phyloP scores from a whole-genome alignment of 164 flowering plant genomes.

The Vitis amurensis region DNA sequence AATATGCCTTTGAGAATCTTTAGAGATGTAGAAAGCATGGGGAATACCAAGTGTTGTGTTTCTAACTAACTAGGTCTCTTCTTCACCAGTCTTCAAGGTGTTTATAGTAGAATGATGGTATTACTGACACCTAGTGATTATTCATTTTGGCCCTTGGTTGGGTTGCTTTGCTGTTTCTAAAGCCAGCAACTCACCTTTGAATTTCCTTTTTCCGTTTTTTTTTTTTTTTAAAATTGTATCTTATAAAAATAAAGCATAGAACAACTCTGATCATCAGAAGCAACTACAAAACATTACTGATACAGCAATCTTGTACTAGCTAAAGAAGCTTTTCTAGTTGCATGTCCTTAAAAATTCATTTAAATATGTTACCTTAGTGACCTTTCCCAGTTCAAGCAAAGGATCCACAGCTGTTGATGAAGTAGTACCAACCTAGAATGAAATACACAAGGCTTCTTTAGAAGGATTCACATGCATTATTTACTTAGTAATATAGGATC shows the following conservation, averaged over 20 bases:
- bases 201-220: neutral
- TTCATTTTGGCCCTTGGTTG: no score
- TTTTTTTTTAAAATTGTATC: neutral
- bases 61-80: no score
- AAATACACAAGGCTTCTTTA: constrained; percentile 3
- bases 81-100: no score
- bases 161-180: no score
- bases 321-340: neutral
- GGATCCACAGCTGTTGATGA: constrained; percentile 97
- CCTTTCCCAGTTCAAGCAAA: constrained; percentile 59
- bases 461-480: neutral
- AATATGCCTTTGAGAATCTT: no score
- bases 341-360: constrained; percentile 1
- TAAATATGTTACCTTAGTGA: constrained; percentile 59
- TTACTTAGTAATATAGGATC: neutral
- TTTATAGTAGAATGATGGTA: no score
- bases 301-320: neutral
- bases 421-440: constrained; percentile 87
- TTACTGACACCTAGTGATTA: no score
- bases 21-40: no score
- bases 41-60: no score
- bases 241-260: neutral
- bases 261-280: neutral
- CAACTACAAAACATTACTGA: neutral
- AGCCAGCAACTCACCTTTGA: no score